Evolutionary conservation across 1,284 basidiomycete genomes (phyloP).

Genomic region (Moesziomyces antarcticus): DNA sequence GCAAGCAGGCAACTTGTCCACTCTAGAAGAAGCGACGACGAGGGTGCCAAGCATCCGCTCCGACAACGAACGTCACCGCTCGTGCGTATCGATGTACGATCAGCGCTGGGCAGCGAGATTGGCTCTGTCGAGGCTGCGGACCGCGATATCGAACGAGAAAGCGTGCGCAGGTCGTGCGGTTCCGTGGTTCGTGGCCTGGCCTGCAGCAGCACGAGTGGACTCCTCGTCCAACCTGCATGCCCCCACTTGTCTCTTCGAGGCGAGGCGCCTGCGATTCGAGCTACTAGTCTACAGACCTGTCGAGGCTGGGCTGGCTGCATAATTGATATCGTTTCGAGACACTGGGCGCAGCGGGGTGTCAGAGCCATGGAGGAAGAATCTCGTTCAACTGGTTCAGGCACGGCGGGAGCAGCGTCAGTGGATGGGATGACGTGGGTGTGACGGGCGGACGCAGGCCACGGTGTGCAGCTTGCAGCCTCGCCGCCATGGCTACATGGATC

Average conservation of each 20-base stretch:
- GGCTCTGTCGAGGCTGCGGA: too few relatives aligned
- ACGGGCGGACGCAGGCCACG: background rate
- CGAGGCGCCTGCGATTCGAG: too few relatives aligned
- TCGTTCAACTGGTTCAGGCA: conserved; percentile 17
- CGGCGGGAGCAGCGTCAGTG: background rate
- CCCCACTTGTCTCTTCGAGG: background rate
- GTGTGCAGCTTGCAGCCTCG: background rate
- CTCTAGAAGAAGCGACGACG: conserved; percentile 1
- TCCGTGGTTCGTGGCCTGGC: background rate
- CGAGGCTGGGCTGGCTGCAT: too few relatives aligned
- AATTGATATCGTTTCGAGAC: background rate
- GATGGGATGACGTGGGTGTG: too few relatives aligned
- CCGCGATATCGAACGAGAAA: too few relatives aligned
- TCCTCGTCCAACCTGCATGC: conserved; percentile 21
- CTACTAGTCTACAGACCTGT: too few relatives aligned
- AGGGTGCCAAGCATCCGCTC: too few relatives aligned
- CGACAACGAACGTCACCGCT: too few relatives aligned
- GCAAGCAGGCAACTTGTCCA: conserved; percentile 1
- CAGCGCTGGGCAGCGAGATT: too few relatives aligned
- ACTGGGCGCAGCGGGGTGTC: conserved; percentile 2
- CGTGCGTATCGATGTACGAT: too few relatives aligned
- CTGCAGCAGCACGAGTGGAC: conserved; percentile 1
- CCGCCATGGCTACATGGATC: conserved; percentile 4
- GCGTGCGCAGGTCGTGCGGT: too few relatives aligned
- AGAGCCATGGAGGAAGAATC: conserved; percentile 6